Conservation (phyloP, 2,329 filamentous ascomycete species). For the Coniosporium tulheliwenetii region DNA sequence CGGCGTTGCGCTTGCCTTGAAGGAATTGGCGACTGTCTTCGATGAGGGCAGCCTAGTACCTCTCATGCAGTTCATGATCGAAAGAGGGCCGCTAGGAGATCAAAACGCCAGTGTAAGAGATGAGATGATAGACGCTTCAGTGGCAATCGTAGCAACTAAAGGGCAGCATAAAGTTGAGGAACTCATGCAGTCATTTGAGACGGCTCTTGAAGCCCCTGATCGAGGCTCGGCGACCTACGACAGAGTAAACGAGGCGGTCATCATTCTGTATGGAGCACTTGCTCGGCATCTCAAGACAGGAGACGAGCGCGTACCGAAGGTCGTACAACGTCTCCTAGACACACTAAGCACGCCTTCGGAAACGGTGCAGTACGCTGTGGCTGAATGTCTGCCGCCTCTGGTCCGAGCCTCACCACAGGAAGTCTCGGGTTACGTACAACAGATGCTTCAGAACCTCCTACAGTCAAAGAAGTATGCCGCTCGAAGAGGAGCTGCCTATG, state of each 20-base stretch:
- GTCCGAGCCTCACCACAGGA: conserved; percentile 67
- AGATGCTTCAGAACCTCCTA: conserved; percentile 68
- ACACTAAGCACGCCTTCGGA: conserved; percentile 92
- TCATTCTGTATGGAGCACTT: conserved; percentile 91
- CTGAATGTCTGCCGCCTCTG: conserved; percentile 85
- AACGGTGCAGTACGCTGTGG: conserved; percentile 90
- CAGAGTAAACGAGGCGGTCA: conserved; percentile 88
- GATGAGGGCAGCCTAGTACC: conserved; percentile 52
- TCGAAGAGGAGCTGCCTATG: conserved; percentile 86
- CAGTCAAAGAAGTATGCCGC: conserved; percentile 83
- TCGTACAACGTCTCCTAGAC: conserved; percentile 70
- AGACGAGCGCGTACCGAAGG: conserved; percentile 76
- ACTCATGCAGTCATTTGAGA: conserved; percentile 85
- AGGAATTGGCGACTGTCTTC: conserved; percentile 60
- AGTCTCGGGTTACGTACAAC: conserved; percentile 62
- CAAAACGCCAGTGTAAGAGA: conserved; percentile 59
- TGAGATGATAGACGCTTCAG: conserved; percentile 86
- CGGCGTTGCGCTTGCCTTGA: conserved; percentile 77
- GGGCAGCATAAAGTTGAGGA: conserved; percentile 73
- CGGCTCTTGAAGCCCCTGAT: conserved; percentile 70
- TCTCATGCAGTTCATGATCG: conserved; percentile 75
- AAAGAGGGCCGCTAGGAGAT: conserved; percentile 76
- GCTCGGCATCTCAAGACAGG: conserved; percentile 72
- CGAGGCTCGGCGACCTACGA: conserved; percentile 70
- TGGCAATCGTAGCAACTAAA: conserved; percentile 62